Evolutionary conservation across 257 asterid genomes (phyloP), one percentile per base, ranked within the genome.

Genomic region (Nicotiana tabacum): DNA sequence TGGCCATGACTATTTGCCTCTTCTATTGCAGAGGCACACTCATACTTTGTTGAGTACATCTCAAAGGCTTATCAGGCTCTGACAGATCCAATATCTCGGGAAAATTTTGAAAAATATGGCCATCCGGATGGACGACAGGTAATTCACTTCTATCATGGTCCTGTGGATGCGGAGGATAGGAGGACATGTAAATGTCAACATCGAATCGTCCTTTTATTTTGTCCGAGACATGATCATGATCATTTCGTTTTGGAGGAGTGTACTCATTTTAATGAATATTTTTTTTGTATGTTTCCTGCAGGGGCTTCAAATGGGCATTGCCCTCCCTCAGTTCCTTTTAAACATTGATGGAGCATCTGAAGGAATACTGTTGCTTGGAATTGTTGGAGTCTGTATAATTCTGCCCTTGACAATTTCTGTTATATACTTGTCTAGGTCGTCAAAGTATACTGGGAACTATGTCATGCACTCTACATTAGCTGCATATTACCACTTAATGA

Each of bases 101-200:
- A 96, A 87, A 96, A 96, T 87, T 96, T 90, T 84, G 98, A 93
- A 89, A 96, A 93, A 83, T 96, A 94, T 90, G 99, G 99, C 66
- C 99, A 96, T 93, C 99, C 99, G 66, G 99, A 96, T 91, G 99
- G 99, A 84, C 90, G 98, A 83, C 99, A 96, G 99, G 99, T 96
- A 87, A 55, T 84, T 24, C 82, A 82, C 82, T 60, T 79, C 24
- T 29, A 65, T 80, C 29, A 53, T 65, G 24, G 57, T 15, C 9
- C 2, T 27, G 72, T 27, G 32, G 72, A 64, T 62, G 58, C 29
- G 53, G 78, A 69, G 74, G 80, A 6, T 24, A 8, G 66, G 77
- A 48, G 66, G 83, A 39, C 61, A 51, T 74, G 61, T 33, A 48
- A 74, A 74, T 74, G 39, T 27, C 27, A 24, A 66, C 39, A 48